Evolutionary conservation across 192 early-diverging fungal genomes (phyloP), one percentile per base, ranked within the genome.

Genomic region (Rhizophagus sp.): DNA sequence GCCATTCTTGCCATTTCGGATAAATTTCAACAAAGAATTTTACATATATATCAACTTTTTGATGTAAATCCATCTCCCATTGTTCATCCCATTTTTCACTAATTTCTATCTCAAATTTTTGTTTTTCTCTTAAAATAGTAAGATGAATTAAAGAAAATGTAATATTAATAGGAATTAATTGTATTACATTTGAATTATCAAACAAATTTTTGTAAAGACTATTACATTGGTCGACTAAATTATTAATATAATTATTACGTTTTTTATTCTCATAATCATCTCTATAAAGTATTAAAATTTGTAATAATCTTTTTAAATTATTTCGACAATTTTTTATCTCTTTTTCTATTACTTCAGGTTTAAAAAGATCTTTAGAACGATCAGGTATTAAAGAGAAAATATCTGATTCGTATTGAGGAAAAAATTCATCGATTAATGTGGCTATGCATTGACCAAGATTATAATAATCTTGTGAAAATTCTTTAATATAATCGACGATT

Each of bases 141-240:
- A 67, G 65, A 67, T 67, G 65, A 17, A 67, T 33, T 33, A 67
- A 34, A 17, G 65, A 67, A 67, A 30, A 67, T 5, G 65, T 67
- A 30, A 67, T 67, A 63, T 22, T 9, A 7, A 63, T 63, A 63
- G 62, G 22, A 63, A 63, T n/a, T 19, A 63, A 63, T 25, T 63
- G 22, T 63, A 63, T 10, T 22, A 25, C 22, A 22, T 63, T 3
- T 25, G 9, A 25, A 22, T 63, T 25, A 24, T 17, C 5, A 63
- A n/a, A 25, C 3, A 63, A 63, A 10, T 27, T 63, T n/a, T 63
- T 63, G 5, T 63, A 63, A 63, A 63, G 25, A n/a, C 0, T 63
- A 63, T 63, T 25, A n/a, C 15, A 63, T 6, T 63, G 62, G 1
- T 63, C 11, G 22, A 63, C 5, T 63, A 63, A 63, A 63, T 63